Evolutionary conservation across 768 basidiomycete genomes (phyloP).

Genomic region (Pulveroboletus frians): DNA sequence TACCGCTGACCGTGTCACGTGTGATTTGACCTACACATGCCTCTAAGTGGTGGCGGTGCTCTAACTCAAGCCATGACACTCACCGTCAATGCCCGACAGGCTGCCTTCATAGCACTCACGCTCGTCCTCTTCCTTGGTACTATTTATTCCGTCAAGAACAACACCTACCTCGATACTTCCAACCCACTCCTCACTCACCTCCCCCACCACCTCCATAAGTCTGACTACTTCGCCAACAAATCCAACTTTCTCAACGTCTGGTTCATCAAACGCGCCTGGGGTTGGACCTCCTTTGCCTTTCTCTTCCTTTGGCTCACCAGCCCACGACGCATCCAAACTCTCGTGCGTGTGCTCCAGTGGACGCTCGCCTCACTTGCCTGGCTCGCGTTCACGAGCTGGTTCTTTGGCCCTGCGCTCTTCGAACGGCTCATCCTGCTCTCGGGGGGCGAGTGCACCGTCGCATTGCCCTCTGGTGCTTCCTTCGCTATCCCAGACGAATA

Average conservation of each 20-base stretch:
- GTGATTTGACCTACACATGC: neutral
- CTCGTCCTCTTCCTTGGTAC: slow-evolving; percentile 56
- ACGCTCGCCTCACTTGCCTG: slow-evolving; percentile 57
- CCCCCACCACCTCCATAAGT: slow-evolving; percentile 57
- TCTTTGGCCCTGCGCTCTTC: slow-evolving; percentile 78
- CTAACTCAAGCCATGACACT: slow-evolving; percentile 9
- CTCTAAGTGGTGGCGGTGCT: neutral
- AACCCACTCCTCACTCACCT: slow-evolving; percentile 64
- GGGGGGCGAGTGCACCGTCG: slow-evolving; percentile 74
- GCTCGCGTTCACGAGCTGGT: slow-evolving; percentile 78
- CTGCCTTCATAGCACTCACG: slow-evolving; percentile 39
- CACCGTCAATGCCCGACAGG: slow-evolving; percentile 21
- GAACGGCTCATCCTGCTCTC: slow-evolving; percentile 59
- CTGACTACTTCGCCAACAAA: slow-evolving; percentile 78
- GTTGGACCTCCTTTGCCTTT: slow-evolving; percentile 75
- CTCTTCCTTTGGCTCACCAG: slow-evolving; percentile 54
- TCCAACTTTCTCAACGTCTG: slow-evolving; percentile 73
- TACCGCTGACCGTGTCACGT: neutral
- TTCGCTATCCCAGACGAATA: slow-evolving; percentile 52
- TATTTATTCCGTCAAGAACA: slow-evolving; percentile 53
- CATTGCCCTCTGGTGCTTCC: slow-evolving; percentile 50
- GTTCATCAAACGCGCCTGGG: slow-evolving; percentile 92
- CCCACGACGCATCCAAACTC: slow-evolving; percentile 40
- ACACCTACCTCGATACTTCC: slow-evolving; percentile 83
- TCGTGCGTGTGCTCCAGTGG: slow-evolving; percentile 49